Percentiles rank a stretch among this genome's conserved stretches.
Evolutionary conservation across 1,284 basidiomycete genomes (phyloP).

Genomic region (Cryptococcus sp.): DNA sequence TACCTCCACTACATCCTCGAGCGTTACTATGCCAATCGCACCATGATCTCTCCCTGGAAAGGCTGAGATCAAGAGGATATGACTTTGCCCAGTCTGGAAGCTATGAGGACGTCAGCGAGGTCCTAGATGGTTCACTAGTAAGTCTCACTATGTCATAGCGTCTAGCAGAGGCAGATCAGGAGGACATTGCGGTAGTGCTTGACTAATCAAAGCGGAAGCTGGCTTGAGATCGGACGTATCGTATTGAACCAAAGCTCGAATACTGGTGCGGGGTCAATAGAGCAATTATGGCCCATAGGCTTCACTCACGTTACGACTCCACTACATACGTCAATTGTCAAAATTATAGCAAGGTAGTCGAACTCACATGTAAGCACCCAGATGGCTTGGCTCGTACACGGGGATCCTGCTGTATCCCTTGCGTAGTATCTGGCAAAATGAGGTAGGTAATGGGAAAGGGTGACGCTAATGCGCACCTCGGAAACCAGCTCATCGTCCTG

Average conservation of each 20-base stretch:
- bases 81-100: constrained; percentile 88
- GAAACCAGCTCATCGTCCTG: constrained; percentile 61
- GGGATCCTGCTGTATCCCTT: constrained; percentile 78
- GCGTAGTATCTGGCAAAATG: constrained; percentile 15
- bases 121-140: background rate
- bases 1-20: constrained; percentile 53
- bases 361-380: constrained; percentile 52
- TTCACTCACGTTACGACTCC: constrained; percentile 17
- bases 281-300: background rate
- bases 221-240: constrained; percentile 71
- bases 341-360: background rate
- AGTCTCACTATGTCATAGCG: constrained; percentile 27
- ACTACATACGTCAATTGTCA: constrained; percentile 1
- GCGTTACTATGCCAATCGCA: constrained; percentile 69
- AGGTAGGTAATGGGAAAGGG: background rate
- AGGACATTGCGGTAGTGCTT: constrained; percentile 64
- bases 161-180: constrained; percentile 51
- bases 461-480: constrained; percentile 52
- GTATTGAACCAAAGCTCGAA: constrained; percentile 65
- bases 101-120: constrained; percentile 11
- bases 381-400: constrained; percentile 68
- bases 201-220: constrained; percentile 64
- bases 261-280: constrained; percentile 5
- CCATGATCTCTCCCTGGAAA: constrained; percentile 71
- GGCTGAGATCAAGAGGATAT: constrained; percentile 77